Base-by-base conservation (phyloP, 345 rosid species). In the Salix koriyanagi region DNA sequence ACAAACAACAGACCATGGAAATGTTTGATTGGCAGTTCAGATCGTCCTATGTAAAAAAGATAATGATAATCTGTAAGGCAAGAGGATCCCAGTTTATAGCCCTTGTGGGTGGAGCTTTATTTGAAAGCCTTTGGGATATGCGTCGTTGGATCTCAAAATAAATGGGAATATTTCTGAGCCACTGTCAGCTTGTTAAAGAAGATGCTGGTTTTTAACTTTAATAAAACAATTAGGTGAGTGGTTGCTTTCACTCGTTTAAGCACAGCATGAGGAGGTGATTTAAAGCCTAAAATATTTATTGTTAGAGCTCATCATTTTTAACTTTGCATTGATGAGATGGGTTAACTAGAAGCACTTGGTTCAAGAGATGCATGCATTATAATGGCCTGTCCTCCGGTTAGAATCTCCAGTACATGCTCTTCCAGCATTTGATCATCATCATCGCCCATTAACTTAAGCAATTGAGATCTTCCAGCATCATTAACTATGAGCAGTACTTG, bases 251-350 rank as follows among this genome's bases (percentile, higher is more conserved):
- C 37, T 36, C 37, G 5, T 30, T 36, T 36, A 5, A 5, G 37
- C 7, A 36, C 37, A 36, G 37, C 7, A 36, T 36, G 37, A 5
- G 37, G 37, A 5, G 37, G 37, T 36, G 37, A 52, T 52, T 52
- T 52, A 52, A 19, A 52, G 58, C 7, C 9, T 52, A 52, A 36
- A 56, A 56, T 58, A 28, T 58, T 58, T 58, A 58, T 23, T 4
- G 64, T 23, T 70, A n/a, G 48, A 60, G 15, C 18, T 44, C 37
- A 77, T 70, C 34, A 64, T 77, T 34, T 64, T 68, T 73, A 16
- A 11, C 34, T 52, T 78, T 54, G 67, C 68, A 52, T 54, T 78
- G 81, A 78, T 42, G 72, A 30, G 76, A 78, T 72, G 30, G 42
- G 23, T 64, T 56, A 78, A 72, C 72, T 56, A 78, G 60, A 72